These are phyloP conservation scores for Phytophthora hibernalis DNA, from an alignment of 352 stramenopile genomes.

Conservation along the genomic window DNA sequence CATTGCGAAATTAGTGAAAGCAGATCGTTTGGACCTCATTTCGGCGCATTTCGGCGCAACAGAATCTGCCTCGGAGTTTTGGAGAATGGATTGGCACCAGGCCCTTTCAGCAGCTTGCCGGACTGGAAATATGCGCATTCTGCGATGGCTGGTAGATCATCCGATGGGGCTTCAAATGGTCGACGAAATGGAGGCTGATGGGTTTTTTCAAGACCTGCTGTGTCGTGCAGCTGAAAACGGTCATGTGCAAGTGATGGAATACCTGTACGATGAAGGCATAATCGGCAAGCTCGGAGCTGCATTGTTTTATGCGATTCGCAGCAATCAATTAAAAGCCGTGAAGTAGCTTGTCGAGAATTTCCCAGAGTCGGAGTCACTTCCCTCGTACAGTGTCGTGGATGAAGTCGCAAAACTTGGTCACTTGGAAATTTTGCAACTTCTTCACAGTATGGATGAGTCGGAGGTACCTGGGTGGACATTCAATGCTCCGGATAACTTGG, in stretches of 20 bases:
- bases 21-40: neutral
- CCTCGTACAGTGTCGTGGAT: neutral
- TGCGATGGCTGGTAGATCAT: slow-evolving; percentile 1
- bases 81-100: neutral
- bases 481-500: too few species aligned
- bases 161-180: neutral
- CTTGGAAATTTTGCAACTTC: neutral
- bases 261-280: neutral
- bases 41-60: neutral
- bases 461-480: neutral
- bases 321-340: neutral
- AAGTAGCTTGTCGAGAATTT: neutral
- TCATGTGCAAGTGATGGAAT: neutral
- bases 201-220: neutral
- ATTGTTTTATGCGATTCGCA: neutral
- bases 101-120: neutral
- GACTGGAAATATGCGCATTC: neutral
- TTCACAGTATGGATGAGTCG: neutral
- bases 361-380: neutral
- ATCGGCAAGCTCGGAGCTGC: neutral
- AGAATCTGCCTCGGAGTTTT: neutral
- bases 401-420: neutral
- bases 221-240: neutral
- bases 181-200: neutral
- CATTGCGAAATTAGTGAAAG: neutral